Evolutionary conservation across 805 yeast genomes (phyloP), one percentile per base, ranked within the genome.

Genomic region (Zygoascus biomembranicola): DNA sequence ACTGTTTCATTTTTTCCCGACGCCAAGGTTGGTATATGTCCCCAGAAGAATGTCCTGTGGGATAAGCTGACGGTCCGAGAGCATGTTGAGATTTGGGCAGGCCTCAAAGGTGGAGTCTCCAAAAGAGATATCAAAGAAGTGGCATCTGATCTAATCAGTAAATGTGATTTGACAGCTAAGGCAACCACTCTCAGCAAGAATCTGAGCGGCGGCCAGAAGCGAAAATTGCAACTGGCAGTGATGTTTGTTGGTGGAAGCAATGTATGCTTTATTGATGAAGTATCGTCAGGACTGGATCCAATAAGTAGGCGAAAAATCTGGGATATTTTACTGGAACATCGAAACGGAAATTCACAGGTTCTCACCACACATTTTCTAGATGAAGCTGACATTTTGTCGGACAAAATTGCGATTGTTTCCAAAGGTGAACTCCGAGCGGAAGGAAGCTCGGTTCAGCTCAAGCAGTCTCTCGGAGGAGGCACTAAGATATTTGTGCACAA

Each of bases 271-370:
- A 61, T 68, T 37, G 72, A 68, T 52, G 72, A 68, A 52, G 72
- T 68, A n/a, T 66, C 71, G 14, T 68, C 72, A 16, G 72, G 72
- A 1, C 55, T 68, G 37, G 72, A 68, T 60, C 72, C 72, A 9
- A 44, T 68, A 9, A 64, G 69, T 37, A 61, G 72, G 19, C 62
- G 71, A 9, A 63, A 63, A 42, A 68, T 68, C 37, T 68, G 72
- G 72, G 70, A 68, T 47, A 68, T 68, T 49, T 47, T 68, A 8
- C 56, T 66, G 10, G 55, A 65, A 8, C 59, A 60, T 18, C 61
- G 70, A 14, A 69, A 68, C 5, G 52, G 62, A 11, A 57, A 59
- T 5, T 57, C 69, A 2, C 59, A 68, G 28, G 55, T 68, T 28
- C 55, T 68, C 26, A 68, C 72, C 0, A 68, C 72, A 1, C 72